Evolutionary conservation across 257 asterid genomes (phyloP).

Genomic region (Nemophila menziesii): DNA sequence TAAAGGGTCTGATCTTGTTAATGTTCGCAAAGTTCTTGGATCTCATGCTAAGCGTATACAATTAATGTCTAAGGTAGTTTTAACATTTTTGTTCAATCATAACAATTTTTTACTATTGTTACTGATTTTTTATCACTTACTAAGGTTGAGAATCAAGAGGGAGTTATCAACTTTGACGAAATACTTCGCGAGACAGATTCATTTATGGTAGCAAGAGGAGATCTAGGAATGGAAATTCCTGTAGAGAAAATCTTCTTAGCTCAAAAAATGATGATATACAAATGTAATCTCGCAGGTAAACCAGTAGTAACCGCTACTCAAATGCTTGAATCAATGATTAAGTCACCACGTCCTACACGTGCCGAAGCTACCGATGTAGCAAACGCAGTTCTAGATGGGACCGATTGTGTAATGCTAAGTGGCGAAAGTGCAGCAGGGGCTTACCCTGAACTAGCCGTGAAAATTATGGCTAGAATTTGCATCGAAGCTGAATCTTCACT

Average conservation of each 20-base stretch:
- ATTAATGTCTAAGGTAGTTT: conserved; percentile 66
- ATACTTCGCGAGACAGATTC: conserved; percentile 78
- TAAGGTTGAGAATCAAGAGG: conserved; percentile 90
- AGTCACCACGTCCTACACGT: conserved; percentile 89
- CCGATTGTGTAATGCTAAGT: conserved; percentile 84
- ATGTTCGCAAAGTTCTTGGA: conserved; percentile 70
- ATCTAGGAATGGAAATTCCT: conserved; percentile 89
- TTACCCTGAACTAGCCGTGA: conserved; percentile 69
- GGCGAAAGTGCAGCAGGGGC: conserved; percentile 95
- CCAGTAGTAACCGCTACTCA: conserved; percentile 90
- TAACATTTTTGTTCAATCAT: not conserved
- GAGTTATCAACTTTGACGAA: conserved; percentile 74
- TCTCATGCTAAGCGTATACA: conserved; percentile 60
- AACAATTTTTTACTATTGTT: not conserved
- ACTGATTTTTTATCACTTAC: not conserved
- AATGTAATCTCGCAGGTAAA: conserved; percentile 74
- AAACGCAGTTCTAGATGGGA: conserved; percentile 80
- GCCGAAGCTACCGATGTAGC: conserved; percentile 95
- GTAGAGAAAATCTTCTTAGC: conserved; percentile 85
- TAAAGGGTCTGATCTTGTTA: conserved; percentile 79
- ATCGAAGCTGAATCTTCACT: conserved; percentile 76
- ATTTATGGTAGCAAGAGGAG: conserved; percentile 94
- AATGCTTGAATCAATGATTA: conserved; percentile 92
- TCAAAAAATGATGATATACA: conserved; percentile 88
- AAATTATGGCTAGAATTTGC: conserved; percentile 69